A percentile compares a stretch with the other conserved stretches of the same genome.
phyloP scores from a whole-genome alignment of 2,329 filamentous ascomycete genomes.

The Fusarium pseudoanthophilum region DNA sequence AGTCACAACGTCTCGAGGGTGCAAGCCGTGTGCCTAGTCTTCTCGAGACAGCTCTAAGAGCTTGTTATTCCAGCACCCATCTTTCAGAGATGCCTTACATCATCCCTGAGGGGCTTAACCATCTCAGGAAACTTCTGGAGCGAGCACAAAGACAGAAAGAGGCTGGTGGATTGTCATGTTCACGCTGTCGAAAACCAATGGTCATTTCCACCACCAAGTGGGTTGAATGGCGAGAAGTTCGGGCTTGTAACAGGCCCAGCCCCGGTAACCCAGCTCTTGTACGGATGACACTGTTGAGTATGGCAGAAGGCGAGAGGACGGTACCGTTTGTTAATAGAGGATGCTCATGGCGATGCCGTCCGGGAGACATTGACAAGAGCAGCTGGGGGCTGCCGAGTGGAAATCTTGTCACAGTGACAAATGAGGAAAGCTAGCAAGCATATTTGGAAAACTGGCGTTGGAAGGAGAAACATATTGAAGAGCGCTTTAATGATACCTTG shows the following conservation, averaged over 20 bases:
- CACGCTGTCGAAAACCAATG: conserved; percentile 60
- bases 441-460: conserved; percentile 20
- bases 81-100: conserved; percentile 56
- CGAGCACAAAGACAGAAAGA: conserved; percentile 56
- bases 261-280: conserved; percentile 13
- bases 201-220: conserved; percentile 66
- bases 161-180: conserved; percentile 62
- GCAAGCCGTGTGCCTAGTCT: conserved; percentile 59
- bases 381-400: conserved; percentile 40
- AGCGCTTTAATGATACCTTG: conserved; percentile 23
- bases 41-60: conserved; percentile 61
- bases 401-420: conserved; percentile 19
- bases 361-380: conserved; percentile 32
- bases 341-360: conserved; percentile 63
- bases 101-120: conserved; percentile 55
- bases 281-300: conserved; percentile 44
- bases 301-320: conserved; percentile 49
- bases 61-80: conserved; percentile 57
- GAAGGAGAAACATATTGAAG: conserved; percentile 25
- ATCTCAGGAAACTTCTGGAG: conserved; percentile 55
- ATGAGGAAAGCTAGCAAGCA: conserved; percentile 7
- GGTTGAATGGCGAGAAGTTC: conserved; percentile 69
- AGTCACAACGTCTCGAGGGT: conserved; percentile 22
- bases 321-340: conserved; percentile 61
- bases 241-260: conserved; percentile 27